Evolutionary conservation across 768 basidiomycete genomes (phyloP), one percentile per base, ranked within the genome.

Genomic region (Lentinus brumalis): DNA sequence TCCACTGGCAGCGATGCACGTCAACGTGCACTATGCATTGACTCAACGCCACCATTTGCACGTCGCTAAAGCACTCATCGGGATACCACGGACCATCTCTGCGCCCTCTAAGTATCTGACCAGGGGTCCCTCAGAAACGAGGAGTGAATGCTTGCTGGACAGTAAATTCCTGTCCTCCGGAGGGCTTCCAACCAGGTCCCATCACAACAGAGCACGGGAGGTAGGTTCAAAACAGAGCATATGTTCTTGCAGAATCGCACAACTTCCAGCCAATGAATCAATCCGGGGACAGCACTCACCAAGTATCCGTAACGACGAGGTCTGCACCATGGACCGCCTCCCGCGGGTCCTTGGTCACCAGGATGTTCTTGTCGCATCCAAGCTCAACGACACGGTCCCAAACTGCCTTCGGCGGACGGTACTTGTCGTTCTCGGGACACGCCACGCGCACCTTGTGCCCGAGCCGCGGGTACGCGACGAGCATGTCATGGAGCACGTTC

Each of bases 281-380:
- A 26, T 26, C 21, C 21, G 21, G 21, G 21, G 21, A 26, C 21
- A 26, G 21, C 21, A 71, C 81, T 59, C 61, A 93, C 94, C 96
- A 99, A 4, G 97, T 99, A 73, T 99, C 97, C 2, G 97, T 99
- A 11, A 97, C 85, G 50, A 98, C 91, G n/a, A 98, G 86, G 69
- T 98, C 93, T 7, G 97, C 97, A 46, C 86, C 88, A 4, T 87
- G 74, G 7, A 98, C 91, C 0, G 97, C 97, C 71, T 95, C 92
- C 53, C 80, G 82, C 1, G 96, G 96, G 66, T 93, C 89, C 10
- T 72, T 76, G 31, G 83, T 83, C 92, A 91, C 92, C 77, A 77
- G 81, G 50, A 93, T 91, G 52, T 76, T 73, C 67, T 87, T 81
- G 63, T 92, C 89, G 68, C 89, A 91, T 8, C 78, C 87, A 5